A percentile compares a stretch with the other conserved stretches of the same genome.
These are phyloP conservation scores for Fragilaria crotonensis DNA, from an alignment of 108 stramenopile species.

Conservation along the genomic window DNA sequence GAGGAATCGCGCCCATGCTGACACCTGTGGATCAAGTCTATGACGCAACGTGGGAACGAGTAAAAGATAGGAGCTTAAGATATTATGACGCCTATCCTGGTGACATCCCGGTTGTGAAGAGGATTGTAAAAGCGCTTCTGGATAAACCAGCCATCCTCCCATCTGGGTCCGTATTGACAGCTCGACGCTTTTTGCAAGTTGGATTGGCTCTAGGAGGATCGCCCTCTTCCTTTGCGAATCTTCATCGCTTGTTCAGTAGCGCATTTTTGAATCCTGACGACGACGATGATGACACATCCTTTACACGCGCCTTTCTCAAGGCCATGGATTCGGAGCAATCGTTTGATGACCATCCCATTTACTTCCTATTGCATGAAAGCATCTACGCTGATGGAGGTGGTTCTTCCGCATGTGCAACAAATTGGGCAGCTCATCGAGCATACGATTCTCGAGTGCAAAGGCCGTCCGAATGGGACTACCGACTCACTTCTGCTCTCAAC, in stretches of 20 bases:
- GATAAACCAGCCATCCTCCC: constrained; percentile 46
- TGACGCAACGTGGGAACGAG: constrained; percentile 63
- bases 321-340: constrained; percentile 67
- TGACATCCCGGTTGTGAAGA: constrained; percentile 65
- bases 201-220: constrained; percentile 76
- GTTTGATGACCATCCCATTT: constrained; percentile 90
- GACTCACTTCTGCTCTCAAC: constrained; percentile 21
- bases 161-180: constrained; percentile 80
- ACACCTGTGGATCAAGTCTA: constrained; percentile 64
- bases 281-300: constrained; percentile 24
- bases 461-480: constrained; percentile 49
- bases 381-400: constrained; percentile 74
- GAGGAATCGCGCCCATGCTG: constrained; percentile 87
- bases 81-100: constrained; percentile 91
- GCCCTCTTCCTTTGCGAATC: constrained; percentile 65
- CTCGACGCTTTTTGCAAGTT: constrained; percentile 82
- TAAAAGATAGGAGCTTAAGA: constrained; percentile 58
- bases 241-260: constrained; percentile 72
- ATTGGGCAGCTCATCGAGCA: constrained; percentile 76
- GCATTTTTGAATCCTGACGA: constrained; percentile 51
- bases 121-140: constrained; percentile 55
- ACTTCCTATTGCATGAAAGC: constrained; percentile 87
- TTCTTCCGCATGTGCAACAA: constrained; percentile 32
- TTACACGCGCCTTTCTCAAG: constrained; percentile 67
- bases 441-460: constrained; percentile 27